phyloP scores from a whole-genome alignment of 2,329 filamentous ascomycete genomes.

The Calonectria hawksworthii region DNA sequence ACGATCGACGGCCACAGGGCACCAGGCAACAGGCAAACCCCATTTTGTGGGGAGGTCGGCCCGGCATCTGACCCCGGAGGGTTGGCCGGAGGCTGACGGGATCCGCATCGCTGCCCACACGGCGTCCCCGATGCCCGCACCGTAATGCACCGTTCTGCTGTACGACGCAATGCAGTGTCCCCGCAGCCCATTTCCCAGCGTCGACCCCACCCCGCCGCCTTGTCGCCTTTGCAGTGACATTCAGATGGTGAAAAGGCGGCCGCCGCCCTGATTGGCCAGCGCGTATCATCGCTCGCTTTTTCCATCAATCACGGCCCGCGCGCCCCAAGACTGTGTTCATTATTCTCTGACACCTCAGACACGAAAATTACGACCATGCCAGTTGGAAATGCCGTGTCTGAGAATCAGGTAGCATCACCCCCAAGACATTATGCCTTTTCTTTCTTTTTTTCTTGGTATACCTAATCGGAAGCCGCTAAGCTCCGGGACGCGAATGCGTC shows the following conservation, averaged over 20 bases:
- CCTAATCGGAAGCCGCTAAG: neutral
- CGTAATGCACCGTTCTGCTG: neutral
- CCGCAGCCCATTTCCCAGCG: neutral
- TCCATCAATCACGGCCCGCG: neutral
- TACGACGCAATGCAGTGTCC: conserved; percentile 12
- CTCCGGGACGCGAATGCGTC: neutral
- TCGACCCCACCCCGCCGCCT: neutral
- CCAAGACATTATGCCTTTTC: neutral
- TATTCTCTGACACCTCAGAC: neutral
- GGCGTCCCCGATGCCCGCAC: conserved; percentile 29
- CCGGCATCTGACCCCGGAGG: conserved; percentile 34
- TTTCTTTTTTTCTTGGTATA: neutral
- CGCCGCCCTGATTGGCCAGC: neutral
- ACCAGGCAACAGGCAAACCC: conserved; percentile 27
- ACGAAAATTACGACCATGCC: neutral
- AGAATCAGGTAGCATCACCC: neutral
- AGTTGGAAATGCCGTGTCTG: neutral
- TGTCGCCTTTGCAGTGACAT: neutral
- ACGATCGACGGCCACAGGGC: conserved; percentile 16
- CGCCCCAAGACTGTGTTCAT: neutral
- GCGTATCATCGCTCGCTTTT: neutral
- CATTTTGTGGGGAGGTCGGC: conserved; percentile 36
- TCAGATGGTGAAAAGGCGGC: conserved; percentile 4
- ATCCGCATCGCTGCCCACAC: conserved; percentile 26
- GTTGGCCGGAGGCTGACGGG: conserved; percentile 28